These are phyloP conservation scores for Quercus glauca DNA, from an alignment of 306 rosid genomes.

Conservation along the genomic window DNA sequence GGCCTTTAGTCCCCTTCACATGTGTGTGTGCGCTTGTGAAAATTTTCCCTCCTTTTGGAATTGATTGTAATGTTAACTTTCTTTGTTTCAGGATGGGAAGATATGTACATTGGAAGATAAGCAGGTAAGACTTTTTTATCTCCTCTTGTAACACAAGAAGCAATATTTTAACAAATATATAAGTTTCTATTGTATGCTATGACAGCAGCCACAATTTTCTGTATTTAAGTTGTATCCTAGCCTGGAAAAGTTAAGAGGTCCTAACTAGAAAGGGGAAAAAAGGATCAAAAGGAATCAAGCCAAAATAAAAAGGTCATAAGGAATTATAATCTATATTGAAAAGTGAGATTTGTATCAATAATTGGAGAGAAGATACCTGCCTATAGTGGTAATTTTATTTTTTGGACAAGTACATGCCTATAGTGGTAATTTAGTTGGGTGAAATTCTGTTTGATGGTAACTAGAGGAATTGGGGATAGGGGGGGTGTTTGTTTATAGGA, in stretches of 20 bases:
- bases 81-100: slow-evolving; percentile 61
- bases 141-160: not conserved
- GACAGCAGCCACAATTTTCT: not conserved
- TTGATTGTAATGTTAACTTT: slow-evolving; percentile 19
- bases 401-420: not conserved
- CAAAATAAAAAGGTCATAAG: not conserved
- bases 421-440: not conserved
- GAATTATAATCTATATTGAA: not conserved
- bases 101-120: slow-evolving; percentile 49
- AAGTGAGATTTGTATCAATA: not conserved
- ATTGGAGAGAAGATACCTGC: not conserved
- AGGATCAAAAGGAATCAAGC: not conserved
- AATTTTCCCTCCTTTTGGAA: slow-evolving; percentile 4
- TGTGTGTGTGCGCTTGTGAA: no score
- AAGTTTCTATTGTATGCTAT: not conserved
- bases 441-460: not conserved
- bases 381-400: not conserved
- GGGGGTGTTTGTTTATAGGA: not conserved
- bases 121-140: slow-evolving; percentile 56
- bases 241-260: not conserved
- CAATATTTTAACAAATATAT: not conserved
- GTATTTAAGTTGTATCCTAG: not conserved
- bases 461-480: no score
- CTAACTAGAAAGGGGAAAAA: not conserved
- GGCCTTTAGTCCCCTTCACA: not conserved